Percentiles rank a stretch among this genome's conserved stretches.
Evolutionary conservation across 768 basidiomycete species (phyloP).

Genomic region (Tulasnella sp.): DNA sequence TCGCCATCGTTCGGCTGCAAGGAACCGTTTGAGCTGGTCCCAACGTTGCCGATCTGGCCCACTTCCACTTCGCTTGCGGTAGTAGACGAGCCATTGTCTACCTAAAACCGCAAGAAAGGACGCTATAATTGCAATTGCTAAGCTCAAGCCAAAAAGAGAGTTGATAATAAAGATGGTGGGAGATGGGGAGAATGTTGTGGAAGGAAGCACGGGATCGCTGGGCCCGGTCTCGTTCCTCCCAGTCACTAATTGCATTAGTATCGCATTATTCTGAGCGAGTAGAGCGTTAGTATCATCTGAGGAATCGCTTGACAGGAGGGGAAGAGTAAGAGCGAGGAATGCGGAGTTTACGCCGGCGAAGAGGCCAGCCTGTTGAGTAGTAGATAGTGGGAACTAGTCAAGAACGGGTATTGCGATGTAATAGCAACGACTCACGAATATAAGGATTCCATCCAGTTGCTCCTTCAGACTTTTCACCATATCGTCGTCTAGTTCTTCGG

Average conservation of each 20-base stretch:
- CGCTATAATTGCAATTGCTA: not conserved
- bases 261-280: constrained; percentile 43
- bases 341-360: not conserved
- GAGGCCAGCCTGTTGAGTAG: not conserved
- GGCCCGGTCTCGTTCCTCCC: not conserved
- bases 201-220: not conserved
- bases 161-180: not conserved
- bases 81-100: not conserved
- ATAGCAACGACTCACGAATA: not conserved
- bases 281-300: not conserved
- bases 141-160: not conserved
- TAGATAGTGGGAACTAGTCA: not conserved
- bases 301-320: not conserved
- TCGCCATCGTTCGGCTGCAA: not conserved
- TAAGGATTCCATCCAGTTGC: constrained; percentile 47
- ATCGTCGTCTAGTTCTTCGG: constrained; percentile 57
- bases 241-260: not conserved
- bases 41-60: not conserved
- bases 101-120: not conserved
- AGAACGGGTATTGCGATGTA: no score
- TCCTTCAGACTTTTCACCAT: constrained; percentile 37
- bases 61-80: not conserved
- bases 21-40: not conserved
- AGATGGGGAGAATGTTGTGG: not conserved
- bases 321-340: not conserved